Conservation (phyloP, 805 yeast species). For the Pachysolen tannophilus region DNA sequence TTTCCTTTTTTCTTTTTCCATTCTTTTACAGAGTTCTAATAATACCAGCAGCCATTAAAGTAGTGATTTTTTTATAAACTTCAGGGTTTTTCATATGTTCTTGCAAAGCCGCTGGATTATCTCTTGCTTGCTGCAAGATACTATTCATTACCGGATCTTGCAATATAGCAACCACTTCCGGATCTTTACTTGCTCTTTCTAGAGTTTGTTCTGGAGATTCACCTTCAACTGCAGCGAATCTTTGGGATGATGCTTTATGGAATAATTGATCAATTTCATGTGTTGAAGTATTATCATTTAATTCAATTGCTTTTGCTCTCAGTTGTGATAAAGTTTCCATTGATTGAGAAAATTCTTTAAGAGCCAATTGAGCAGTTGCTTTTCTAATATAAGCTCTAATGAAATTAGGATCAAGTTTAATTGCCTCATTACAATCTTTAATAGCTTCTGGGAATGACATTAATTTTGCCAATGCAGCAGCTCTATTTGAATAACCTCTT, state of each 20-base stretch:
- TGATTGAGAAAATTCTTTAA: constrained; percentile 77
- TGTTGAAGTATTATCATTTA: constrained; percentile 49
- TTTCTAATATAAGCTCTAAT: constrained; percentile 95
- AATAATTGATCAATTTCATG: constrained; percentile 78
- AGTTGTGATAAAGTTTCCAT: constrained; percentile 77
- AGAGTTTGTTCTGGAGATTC: constrained; percentile 94
- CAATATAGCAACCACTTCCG: constrained; percentile 84
- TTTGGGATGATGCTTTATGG: constrained; percentile 66
- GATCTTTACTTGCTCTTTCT: constrained; percentile 85
- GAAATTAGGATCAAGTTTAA: constrained; percentile 79
- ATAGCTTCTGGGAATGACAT: constrained; percentile 97
- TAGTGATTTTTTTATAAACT: constrained; percentile 77
- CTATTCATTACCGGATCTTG: constrained; percentile 96
- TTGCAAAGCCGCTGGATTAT: constrained; percentile 92
- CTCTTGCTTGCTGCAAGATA: constrained; percentile 87
- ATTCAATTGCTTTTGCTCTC: constrained; percentile 61
- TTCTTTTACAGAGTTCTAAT: constrained; percentile 83
- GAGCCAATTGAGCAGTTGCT: constrained; percentile 88
- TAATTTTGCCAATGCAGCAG: constrained; percentile 90
- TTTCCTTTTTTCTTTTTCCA: too few relatives aligned
- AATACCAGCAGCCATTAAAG: constrained; percentile 93
- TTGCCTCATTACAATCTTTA: constrained; percentile 84
- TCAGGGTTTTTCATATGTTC: constrained; percentile 98
- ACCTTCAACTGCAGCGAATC: constrained; percentile 77
- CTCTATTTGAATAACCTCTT: constrained; percentile 95